Base-by-base conservation (phyloP, 108 stramenopile genomes). In the Mayamaea pseudoterrestris region DNA sequence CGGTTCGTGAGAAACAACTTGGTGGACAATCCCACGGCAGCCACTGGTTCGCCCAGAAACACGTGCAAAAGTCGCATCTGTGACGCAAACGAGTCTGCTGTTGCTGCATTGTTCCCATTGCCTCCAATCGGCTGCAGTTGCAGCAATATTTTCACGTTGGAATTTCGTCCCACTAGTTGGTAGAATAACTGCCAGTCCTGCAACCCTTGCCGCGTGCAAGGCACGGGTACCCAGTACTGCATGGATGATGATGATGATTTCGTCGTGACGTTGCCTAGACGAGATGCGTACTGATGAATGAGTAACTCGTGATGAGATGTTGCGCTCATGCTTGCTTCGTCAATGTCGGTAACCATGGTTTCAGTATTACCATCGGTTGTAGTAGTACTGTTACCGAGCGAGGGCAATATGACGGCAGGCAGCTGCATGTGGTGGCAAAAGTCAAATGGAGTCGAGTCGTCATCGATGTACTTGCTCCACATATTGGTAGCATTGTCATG, bases 401-500 rank as follows among this genome's bases (percentile, higher is more conserved):
- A 29, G 5, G 94, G 94, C 29, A 93, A 52, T 32, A 97, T 66
- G 5, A 92, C 84, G 8, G 93, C 92, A 0, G 93, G 92, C 11
- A 97, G 68, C 6, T 73, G 74, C 73, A 97, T 79, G 54, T 97
- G 95, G 12, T 61, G 67, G 17, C 90, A 93, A 92, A 90, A 97
- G 50, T 87, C 90, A 46, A 94, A 29, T 17, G 25, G 5, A 18
- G n/a, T n/a, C n/a, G n/a, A n/a, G n/a, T n/a, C n/a, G n/a, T n/a
- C n/a, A n/a, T n/a, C n/a, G 13, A 6, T 58, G 22, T 21, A 28
- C 29, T 17, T 30, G 11, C 8, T 43, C 30, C 26, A 58, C n/a
- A n/a, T n/a, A n/a, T n/a, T n/a, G n/a, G n/a, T n/a, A n/a, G n/a
- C n/a, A n/a, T n/a, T n/a, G n/a, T n/a, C n/a, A 21, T 25, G 37